Conservation (phyloP, 129 eudicot genomes). For the Pseudognaphalium luteoalbum region DNA sequence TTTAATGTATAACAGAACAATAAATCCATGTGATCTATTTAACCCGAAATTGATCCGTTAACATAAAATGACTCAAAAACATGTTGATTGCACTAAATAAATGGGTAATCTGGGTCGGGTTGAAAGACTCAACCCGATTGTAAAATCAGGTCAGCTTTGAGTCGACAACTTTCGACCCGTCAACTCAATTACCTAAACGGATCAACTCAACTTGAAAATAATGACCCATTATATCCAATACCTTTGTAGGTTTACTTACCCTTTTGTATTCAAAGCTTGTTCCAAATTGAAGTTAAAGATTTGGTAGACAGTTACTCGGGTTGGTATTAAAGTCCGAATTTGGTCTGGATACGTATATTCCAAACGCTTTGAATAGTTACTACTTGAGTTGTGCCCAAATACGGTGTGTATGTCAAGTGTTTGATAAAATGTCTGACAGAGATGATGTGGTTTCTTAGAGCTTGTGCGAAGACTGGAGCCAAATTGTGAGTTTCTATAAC, state of each 20-base stretch:
- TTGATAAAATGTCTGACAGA: constrained; percentile 52
- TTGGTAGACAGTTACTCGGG: constrained; percentile 50
- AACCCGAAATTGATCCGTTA: too few species aligned
- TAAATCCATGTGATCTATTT: too few species aligned
- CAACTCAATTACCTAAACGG: too few species aligned
- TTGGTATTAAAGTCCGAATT: constrained; percentile 37
- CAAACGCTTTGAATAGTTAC: constrained; percentile 39
- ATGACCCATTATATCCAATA: constrained; percentile 24
- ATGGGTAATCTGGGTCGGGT: too few species aligned
- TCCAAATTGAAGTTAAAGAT: constrained; percentile 26
- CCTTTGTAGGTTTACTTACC: constrained; percentile 61
- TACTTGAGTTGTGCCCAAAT: constrained; percentile 37
- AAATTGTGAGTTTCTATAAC: too few species aligned
- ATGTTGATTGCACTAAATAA: too few species aligned
- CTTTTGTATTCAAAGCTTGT: constrained; percentile 53
- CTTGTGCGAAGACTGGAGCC: constrained; percentile 39
- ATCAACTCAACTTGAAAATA: too few species aligned
- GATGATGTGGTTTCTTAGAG: constrained; percentile 56
- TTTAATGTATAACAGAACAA: too few species aligned
- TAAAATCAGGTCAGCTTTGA: too few species aligned
- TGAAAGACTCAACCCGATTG: too few species aligned
- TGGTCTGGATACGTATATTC: constrained; percentile 31
- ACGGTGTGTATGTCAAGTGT: constrained; percentile 39
- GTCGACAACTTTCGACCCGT: too few species aligned
- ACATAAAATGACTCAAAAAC: too few species aligned